Percentiles rank a stretch among this genome's conserved stretches.
These are phyloP conservation scores for Fusarium verticillioides DNA, from an alignment of 2,329 filamentous ascomycete species.

Conservation along the genomic window DNA sequence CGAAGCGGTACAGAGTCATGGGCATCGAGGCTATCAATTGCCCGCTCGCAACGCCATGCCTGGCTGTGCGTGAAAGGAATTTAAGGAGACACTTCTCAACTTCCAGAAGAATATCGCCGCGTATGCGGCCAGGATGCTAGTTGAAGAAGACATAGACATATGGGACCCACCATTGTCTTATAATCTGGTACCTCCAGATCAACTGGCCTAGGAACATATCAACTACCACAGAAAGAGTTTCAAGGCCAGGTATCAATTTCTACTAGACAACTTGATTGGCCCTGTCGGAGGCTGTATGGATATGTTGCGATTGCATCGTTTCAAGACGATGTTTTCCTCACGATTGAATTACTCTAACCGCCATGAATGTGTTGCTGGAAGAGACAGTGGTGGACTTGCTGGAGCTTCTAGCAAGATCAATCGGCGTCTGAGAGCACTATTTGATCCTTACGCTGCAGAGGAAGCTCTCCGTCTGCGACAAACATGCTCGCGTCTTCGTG, in stretches of 20 bases:
- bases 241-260: neutral
- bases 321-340: slow-evolving; percentile 8
- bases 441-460: neutral
- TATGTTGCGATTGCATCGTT: slow-evolving; percentile 26
- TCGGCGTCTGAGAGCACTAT: neutral
- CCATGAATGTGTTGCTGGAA: neutral
- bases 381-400: neutral
- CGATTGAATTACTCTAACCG: neutral
- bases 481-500: neutral
- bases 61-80: neutral
- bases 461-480: neutral
- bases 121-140: neutral
- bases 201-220: slow-evolving; percentile 2
- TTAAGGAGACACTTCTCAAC: neutral
- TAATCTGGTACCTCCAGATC: neutral
- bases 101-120: neutral
- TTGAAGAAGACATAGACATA: neutral
- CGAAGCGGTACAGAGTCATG: neutral
- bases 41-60: neutral
- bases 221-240: slow-evolving; percentile 2
- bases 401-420: neutral
- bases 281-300: slow-evolving; percentile 14
- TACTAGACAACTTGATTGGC: slow-evolving; percentile 5
- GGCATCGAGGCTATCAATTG: neutral
- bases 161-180: neutral